Conservation (phyloP, 228 moss, liverwort and hornwort genomes). For the Sphagnum magellanicum region DNA sequence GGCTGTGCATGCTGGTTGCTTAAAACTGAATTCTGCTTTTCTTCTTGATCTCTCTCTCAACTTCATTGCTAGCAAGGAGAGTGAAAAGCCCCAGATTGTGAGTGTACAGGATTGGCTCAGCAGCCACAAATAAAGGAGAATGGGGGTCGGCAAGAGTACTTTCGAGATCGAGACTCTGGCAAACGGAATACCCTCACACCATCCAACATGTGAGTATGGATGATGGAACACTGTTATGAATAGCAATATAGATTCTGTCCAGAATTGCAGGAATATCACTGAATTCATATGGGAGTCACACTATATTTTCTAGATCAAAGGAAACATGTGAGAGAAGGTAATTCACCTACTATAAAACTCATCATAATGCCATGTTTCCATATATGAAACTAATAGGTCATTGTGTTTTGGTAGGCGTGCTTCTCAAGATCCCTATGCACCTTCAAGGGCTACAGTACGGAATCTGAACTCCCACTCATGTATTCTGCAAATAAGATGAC, state of each 20-base stretch:
- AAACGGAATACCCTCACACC: conserved; percentile 35
- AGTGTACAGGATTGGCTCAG: conserved; percentile 58
- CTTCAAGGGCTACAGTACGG: conserved; percentile 54
- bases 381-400: conserved; percentile 3
- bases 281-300: too few species aligned
- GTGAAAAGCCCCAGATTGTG: not conserved
- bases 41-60: not conserved
- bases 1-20: too few species aligned
- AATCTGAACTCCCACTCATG: not conserved
- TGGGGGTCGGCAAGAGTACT: conserved; percentile 37
- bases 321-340: not conserved
- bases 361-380: not conserved
- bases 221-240: too few species aligned
- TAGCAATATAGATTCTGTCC: too few species aligned
- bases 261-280: too few species aligned
- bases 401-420: conserved; percentile 47
- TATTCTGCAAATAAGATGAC: too few species aligned
- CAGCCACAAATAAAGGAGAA: conserved; percentile 60
- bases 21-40: not conserved
- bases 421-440: conserved; percentile 54
- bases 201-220: conserved; percentile 46
- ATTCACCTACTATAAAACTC: not conserved
- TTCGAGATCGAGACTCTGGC: conserved; percentile 32
- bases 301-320: too few species aligned
- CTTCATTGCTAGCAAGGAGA: not conserved